These are phyloP conservation scores for Aspergillus ibericus DNA, from an alignment of 2,329 filamentous ascomycete genomes.

Conservation along the genomic window DNA sequence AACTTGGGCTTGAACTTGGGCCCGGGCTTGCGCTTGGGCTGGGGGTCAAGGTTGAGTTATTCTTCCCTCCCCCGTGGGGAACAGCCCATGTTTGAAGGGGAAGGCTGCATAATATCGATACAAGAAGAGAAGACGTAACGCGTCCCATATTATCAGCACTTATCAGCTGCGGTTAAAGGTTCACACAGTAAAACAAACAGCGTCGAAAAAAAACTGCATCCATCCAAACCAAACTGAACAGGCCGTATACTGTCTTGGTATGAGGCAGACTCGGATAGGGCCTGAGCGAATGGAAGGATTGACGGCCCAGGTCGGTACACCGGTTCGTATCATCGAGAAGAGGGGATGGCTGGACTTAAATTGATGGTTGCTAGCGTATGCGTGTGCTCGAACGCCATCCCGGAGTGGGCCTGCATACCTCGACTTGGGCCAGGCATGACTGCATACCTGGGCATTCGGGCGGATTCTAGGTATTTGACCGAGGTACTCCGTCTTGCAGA, in stretches of 20 bases:
- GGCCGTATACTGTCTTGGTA: neutral
- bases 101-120: neutral
- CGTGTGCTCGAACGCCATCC: neutral
- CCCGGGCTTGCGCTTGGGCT: too few species aligned
- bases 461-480: constrained; percentile 6
- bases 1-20: neutral
- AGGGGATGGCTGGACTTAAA: neutral
- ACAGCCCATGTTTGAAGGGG: constrained; percentile 4
- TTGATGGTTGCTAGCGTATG: neutral
- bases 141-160: neutral
- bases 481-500: neutral
- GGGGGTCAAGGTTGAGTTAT: neutral
- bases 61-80: neutral
- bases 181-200: neutral
- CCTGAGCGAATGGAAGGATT: neutral
- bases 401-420: constrained; percentile 12
- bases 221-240: neutral
- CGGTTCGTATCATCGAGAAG: neutral
- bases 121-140: neutral
- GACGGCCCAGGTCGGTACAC: neutral
- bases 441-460: neutral
- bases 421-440: constrained; percentile 3
- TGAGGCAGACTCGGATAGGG: neutral
- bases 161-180: too few species aligned
- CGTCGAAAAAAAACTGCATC: neutral